Evolutionary conservation across 495 filamentous ascomycete species (phyloP), one percentile per base, ranked within the genome.

Genomic region (Hyaloscypha variabilis): DNA sequence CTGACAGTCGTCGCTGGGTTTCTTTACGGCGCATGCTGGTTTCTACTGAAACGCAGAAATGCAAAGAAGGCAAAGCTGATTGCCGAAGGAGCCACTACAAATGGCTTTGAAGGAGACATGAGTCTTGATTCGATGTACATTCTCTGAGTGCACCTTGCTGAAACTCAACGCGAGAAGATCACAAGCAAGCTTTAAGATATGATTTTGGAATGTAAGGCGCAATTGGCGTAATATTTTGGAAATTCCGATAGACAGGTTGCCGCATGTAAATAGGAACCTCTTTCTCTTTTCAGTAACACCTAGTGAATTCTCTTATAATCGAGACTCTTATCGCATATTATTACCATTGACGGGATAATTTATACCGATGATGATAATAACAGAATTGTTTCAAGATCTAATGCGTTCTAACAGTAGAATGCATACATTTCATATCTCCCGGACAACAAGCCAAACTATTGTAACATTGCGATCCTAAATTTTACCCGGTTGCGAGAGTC

Each of bases 91-190:
- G 62, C 51, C 6, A 64, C 55, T 19, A 56, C 21, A 8, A 73
- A 73, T 61, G 68, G 68, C 11, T 19, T 56, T n/a, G 34, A 64
- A 49, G 71, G 63, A 4, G 71, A 73, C 49, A 58, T 21, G 31
- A 54, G 56, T 34, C 11, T 60, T 66, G 63, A 67, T 31, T 68
- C 60, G 31, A 63, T 54, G 51, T 73, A 73, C 51, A 73, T 52
- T 31, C 42, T 73, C 17, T 73, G 53, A 67, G 26, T 24, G 23
- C 51, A 54, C 8, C 51, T 17, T 54, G 8, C 24, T 46, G 39
- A n/a, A n/a, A n/a, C n/a, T n/a, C n/a, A n/a, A n/a, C 39, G 39
- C 39, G 39, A 46, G 39, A 8, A 46, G 39, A 19, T 19, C 39
- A 46, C n/a, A n/a, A n/a, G n/a, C n/a, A n/a, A n/a, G n/a, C n/a